These are phyloP conservation scores for Tilletia walkeri DNA, from an alignment of 1,284 basidiomycete species.

Conservation along the genomic window DNA sequence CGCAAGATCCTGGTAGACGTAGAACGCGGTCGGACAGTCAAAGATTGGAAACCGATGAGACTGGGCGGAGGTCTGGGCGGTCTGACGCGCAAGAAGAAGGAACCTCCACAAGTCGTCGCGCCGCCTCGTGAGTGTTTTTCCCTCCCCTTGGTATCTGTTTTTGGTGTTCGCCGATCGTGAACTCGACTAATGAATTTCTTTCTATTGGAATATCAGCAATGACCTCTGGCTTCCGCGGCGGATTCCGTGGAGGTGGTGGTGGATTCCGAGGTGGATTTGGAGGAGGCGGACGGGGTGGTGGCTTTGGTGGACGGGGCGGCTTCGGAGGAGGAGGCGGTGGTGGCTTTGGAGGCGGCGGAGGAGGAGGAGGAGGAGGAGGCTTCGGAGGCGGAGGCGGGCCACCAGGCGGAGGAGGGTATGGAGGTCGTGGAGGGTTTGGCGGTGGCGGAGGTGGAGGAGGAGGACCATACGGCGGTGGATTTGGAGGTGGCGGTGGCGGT, in stretches of 20 bases:
- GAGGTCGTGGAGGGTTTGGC: neutral
- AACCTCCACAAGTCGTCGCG: slow-evolving; percentile 19
- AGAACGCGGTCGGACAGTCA: slow-evolving; percentile 93
- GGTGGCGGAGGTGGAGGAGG: neutral
- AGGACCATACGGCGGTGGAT: neutral
- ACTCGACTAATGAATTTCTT: slow-evolving; percentile 17
- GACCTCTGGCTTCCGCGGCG: slow-evolving; percentile 56
- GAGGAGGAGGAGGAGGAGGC: slow-evolving; percentile 48
- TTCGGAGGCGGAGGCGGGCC: slow-evolving; percentile 24
- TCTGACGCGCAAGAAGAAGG: slow-evolving; percentile 61
- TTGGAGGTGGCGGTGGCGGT: slow-evolving; percentile 3
- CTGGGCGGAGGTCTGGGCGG: slow-evolving; percentile 94
- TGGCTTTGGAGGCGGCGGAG: slow-evolving; percentile 27
- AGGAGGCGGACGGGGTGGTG: slow-evolving; percentile 39
- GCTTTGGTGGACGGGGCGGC: slow-evolving; percentile 34
- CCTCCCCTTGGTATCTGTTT: neutral
- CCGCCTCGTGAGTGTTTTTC: neutral
- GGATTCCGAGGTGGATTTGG: slow-evolving; percentile 57
- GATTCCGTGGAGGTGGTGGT: slow-evolving; percentile 53
- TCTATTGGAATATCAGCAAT: slow-evolving; percentile 38
- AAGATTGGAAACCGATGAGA: slow-evolving; percentile 95
- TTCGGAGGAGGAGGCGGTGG: slow-evolving; percentile 54
- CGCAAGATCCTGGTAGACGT: slow-evolving; percentile 95
- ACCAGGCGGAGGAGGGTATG: neutral
- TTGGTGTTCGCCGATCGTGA: too few relatives aligned